These are phyloP conservation scores for Cornus florida DNA, from an alignment of 148 eudicot genomes.

Conservation along the genomic window DNA sequence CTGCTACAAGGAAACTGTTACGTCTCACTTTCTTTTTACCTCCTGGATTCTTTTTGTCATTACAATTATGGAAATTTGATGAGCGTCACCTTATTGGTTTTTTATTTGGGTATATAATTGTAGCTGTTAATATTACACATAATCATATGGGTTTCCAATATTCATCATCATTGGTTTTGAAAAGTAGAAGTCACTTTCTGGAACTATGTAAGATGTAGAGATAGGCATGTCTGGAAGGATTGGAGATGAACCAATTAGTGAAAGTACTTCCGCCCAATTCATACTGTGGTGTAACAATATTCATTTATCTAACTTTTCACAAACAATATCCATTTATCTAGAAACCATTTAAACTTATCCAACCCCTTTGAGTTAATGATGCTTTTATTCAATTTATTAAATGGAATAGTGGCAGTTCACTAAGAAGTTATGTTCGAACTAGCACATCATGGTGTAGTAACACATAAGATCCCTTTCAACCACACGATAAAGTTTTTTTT, in stretches of 20 bases:
- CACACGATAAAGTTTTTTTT: background rate
- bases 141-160: background rate
- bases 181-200: background rate
- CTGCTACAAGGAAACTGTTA: constrained; percentile 3
- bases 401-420: background rate
- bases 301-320: background rate
- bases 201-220: background rate
- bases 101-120: background rate
- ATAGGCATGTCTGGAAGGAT: background rate
- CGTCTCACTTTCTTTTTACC: background rate
- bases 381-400: background rate
- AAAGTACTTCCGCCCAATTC: background rate
- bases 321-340: too few relatives aligned
- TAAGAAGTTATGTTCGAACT: background rate
- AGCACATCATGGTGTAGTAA: background rate
- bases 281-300: background rate
- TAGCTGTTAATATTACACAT: background rate
- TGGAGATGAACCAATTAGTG: background rate
- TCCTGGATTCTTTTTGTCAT: background rate
- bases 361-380: background rate
- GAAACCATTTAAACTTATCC: background rate
- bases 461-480: background rate
- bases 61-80: background rate
- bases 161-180: background rate
- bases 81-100: background rate